Percentiles rank a stretch among this genome's conserved stretches.
Evolutionary conservation across 2,329 filamentous ascomycete species (phyloP).

Genomic region (Trichophyton mentagrophytes): DNA sequence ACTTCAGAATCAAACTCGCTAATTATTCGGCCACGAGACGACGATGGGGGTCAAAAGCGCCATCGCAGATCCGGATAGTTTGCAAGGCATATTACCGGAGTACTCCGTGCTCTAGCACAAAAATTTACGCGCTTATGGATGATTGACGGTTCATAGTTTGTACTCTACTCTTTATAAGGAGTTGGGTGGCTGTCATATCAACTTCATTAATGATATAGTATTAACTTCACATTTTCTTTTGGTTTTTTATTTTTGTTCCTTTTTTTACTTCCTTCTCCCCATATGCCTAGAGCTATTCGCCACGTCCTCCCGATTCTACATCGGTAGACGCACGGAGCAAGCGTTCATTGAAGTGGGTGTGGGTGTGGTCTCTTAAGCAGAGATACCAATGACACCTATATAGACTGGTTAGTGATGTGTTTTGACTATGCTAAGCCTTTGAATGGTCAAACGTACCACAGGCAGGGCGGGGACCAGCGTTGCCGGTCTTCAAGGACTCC

Average conservation of each 20-base stretch:
- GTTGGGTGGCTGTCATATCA: neutral
- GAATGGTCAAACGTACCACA: slow-evolving; percentile 54
- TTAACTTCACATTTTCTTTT: neutral
- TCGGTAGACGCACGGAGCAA: neutral
- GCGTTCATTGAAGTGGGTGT: neutral
- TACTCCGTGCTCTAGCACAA: neutral
- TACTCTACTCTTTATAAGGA: neutral
- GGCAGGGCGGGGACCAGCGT: slow-evolving; percentile 82
- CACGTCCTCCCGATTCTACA: neutral
- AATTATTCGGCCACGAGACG: neutral
- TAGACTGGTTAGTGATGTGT: neutral
- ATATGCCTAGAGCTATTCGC: neutral
- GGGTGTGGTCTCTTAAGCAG: slow-evolving; percentile 45
- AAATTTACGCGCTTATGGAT: neutral
- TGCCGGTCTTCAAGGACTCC: slow-evolving; percentile 97
- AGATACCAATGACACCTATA: slow-evolving; percentile 76
- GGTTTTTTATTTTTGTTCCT: no score
- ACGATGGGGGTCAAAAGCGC: neutral
- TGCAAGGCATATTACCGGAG: no score
- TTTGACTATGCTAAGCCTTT: neutral
- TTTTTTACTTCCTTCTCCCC: neutral
- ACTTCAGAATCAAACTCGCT: neutral
- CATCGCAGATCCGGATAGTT: neutral
- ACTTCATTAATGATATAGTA: neutral
- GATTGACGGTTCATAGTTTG: neutral